Base-by-base conservation (phyloP, 1,139 yeast species). In the Candida sojae region DNA sequence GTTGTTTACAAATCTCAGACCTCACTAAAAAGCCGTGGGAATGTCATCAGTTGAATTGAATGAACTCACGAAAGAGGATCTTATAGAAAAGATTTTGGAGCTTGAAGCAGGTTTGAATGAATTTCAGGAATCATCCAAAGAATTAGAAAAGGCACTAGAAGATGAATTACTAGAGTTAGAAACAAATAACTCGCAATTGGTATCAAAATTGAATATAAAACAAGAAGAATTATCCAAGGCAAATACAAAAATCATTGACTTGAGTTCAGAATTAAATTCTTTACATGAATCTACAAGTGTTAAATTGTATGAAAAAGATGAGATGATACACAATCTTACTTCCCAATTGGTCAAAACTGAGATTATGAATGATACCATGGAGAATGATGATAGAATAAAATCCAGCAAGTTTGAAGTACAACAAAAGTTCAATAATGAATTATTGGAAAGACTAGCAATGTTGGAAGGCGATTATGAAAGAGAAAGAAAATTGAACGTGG, bases 111-210 rank as follows among this genome's bases (percentile, higher is more conserved):
- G 70, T 41, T 55, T 74, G 17, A 50, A 56, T 13, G 79, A 74
- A 51, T 74, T 74, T 52, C 79, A 75, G 51, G 77, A 71, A 43
- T 69, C 76, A 2, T 70, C 75, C 48, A 70, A 66, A 49, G 79
- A 74, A 43, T 60, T 75, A 40, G 80, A 75, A 52, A 71, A 61
- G 48, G 79, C 77, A 0, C 60, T 75, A 38, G 80, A 75, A 53
- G 74, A 70, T 29, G 80, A 75, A 52, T 62, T 75, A 30, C 67
- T 63, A 43, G 66, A 59, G 8, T 56, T 72, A 28, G 80, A 75
- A 46, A 48, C 53, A 8, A 54, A 71, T 13, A 40, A 31, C 2
- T n/a, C 36, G 49, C 54, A 35, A 49, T 51, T 35, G 47, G 54
- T 3, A 45, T 59, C 42, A 12, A 43, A 48, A 32, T 45, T 42